These are phyloP conservation scores for Neopestalotiopsis sp. DNA, from an alignment of 2,329 filamentous ascomycete species.

Conservation along the genomic window DNA sequence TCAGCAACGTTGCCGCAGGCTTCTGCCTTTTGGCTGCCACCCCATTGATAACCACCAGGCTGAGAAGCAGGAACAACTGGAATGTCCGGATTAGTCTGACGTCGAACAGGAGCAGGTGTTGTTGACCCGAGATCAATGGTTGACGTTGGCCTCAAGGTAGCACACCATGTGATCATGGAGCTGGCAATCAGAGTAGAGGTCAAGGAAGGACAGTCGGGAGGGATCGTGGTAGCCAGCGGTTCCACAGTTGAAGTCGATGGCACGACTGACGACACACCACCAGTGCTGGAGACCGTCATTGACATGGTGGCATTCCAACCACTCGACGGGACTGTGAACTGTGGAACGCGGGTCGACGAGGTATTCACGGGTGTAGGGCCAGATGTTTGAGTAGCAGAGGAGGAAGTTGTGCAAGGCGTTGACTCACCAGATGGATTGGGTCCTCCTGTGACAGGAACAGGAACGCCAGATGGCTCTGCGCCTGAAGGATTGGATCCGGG, in stretches of 20 bases:
- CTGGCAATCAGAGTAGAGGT: slow-evolving; percentile 14
- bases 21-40: background rate
- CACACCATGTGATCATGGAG: slow-evolving; percentile 16
- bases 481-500: slow-evolving; percentile 4
- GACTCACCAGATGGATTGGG: slow-evolving; percentile 18
- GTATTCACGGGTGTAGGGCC: slow-evolving; percentile 22
- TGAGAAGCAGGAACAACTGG: slow-evolving; percentile 14
- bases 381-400: slow-evolving; percentile 22
- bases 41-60: slow-evolving; percentile 12
- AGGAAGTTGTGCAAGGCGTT: slow-evolving; percentile 25
- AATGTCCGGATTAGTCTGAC: background rate
- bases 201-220: slow-evolving; percentile 2
- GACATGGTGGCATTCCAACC: slow-evolving; percentile 36
- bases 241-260: background rate
- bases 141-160: slow-evolving; percentile 6
- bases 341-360: slow-evolving; percentile 26
- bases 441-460: slow-evolving; percentile 3
- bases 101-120: slow-evolving; percentile 7
- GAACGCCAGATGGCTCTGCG: background rate
- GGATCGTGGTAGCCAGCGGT: background rate
- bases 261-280: background rate
- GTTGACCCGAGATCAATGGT: slow-evolving; percentile 11
- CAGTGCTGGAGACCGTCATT: slow-evolving; percentile 21
- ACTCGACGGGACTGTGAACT: slow-evolving; percentile 32
- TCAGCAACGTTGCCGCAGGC: slow-evolving; percentile 30